Evolutionary conservation across 1,139 yeast species (phyloP).

Genomic region (Blastobotrys raffinosifermentans): DNA sequence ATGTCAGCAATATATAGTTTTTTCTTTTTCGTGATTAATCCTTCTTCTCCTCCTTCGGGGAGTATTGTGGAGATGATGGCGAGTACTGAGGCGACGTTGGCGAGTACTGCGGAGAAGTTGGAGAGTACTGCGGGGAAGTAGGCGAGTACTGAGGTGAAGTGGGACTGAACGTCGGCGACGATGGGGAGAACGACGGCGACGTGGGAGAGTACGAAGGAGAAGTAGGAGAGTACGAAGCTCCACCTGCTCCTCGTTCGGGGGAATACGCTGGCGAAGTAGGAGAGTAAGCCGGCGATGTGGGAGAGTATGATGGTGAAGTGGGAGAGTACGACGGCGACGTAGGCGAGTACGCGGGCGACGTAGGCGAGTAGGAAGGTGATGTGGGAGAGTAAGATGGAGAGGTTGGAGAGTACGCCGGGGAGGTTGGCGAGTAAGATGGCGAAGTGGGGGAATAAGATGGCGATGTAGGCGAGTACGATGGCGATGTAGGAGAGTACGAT

Average conservation of each 20-base stretch:
- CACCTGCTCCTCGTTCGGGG: background rate
- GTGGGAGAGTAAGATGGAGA: slow-evolving; percentile 69
- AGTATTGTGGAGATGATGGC: slow-evolving; percentile 22
- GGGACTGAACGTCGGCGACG: slow-evolving; percentile 45
- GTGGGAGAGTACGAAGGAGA: slow-evolving; percentile 10
- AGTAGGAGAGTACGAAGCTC: slow-evolving; percentile 45
- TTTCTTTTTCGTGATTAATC: slow-evolving; percentile 1
- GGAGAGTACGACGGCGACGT: slow-evolving; percentile 69
- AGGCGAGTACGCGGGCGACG: slow-evolving; percentile 64
- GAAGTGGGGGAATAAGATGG: slow-evolving; percentile 68
- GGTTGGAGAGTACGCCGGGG: slow-evolving; percentile 63
- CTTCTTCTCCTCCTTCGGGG: slow-evolving; percentile 13
- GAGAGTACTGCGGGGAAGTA: slow-evolving; percentile 59
- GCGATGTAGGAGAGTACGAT: slow-evolving; percentile 62
- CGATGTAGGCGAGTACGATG: slow-evolving; percentile 56
- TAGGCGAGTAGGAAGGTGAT: slow-evolving; percentile 56
- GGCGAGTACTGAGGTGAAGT: slow-evolving; percentile 62
- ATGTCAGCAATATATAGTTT: no score
- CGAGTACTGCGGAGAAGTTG: slow-evolving; percentile 57
- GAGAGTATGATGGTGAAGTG: slow-evolving; percentile 61
- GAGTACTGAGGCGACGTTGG: slow-evolving; percentile 36
- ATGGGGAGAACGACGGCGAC: slow-evolving; percentile 39
- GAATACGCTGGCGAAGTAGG: slow-evolving; percentile 58
- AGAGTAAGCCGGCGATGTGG: slow-evolving; percentile 55
- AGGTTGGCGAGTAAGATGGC: slow-evolving; percentile 64